Conservation (phyloP, 2,329 filamentous ascomycete species). For the Gremmenia infestans region DNA sequence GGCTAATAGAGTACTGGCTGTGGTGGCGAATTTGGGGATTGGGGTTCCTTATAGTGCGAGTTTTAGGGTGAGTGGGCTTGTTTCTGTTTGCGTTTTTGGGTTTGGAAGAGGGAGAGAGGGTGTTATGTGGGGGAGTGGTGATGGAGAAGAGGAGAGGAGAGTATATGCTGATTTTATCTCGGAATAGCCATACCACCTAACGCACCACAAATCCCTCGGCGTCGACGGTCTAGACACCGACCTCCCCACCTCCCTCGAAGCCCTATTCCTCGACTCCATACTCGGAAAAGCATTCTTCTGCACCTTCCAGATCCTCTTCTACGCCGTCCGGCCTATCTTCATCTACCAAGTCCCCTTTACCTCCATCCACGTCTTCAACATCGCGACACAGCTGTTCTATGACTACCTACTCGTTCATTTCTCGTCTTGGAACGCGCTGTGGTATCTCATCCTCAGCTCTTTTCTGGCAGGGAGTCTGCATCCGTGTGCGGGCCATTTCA, state of each 20-base stretch:
- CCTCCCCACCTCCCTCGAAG: conserved; percentile 86
- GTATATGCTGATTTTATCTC: conserved; percentile 20
- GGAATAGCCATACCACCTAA: conserved; percentile 83
- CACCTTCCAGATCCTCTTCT: conserved; percentile 99
- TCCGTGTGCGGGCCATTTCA: conserved; percentile 95
- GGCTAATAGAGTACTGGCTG: conserved; percentile 80
- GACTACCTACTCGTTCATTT: conserved; percentile 63
- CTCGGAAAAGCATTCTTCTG: conserved; percentile 97
- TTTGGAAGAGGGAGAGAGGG: too few species aligned
- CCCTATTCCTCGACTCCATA: conserved; percentile 88
- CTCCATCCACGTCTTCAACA: conserved; percentile 76
- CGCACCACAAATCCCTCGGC: conserved; percentile 96
- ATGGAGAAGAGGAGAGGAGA: not conserved
- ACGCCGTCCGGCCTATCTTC: conserved; percentile 92
- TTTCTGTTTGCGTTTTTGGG: too few species aligned
- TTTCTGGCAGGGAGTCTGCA: conserved; percentile 93
- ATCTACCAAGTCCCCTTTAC: conserved; percentile 88
- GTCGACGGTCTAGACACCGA: conserved; percentile 96
- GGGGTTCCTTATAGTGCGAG: conserved; percentile 93
- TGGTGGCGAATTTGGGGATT: conserved; percentile 93
- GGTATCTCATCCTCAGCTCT: conserved; percentile 82
- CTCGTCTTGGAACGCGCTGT: conserved; percentile 59
- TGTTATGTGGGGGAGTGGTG: not conserved
- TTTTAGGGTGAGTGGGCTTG: conserved; percentile 62
- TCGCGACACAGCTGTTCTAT: conserved; percentile 70